These are phyloP conservation scores for Blastobotrys serpentis DNA, from an alignment of 1,139 yeast genomes.

Conservation along the genomic window DNA sequence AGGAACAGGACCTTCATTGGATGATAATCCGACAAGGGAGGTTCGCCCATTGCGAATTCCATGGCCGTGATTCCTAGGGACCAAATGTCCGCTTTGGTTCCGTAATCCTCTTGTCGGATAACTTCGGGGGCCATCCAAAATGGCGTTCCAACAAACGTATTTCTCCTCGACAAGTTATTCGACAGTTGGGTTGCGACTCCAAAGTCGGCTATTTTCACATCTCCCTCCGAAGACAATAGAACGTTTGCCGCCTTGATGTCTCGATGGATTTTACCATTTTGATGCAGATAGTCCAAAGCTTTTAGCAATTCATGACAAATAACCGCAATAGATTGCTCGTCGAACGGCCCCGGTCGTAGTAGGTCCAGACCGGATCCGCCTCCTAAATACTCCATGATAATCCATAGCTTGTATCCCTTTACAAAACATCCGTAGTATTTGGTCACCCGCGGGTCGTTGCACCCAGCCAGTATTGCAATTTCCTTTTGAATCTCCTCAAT, in stretches of 20 bases:
- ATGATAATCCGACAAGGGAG: conserved; percentile 70
- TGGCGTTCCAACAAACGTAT: conserved; percentile 97
- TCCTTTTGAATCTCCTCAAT: conserved; percentile 78
- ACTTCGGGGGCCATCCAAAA: conserved; percentile 99
- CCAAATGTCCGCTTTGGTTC: conserved; percentile 92
- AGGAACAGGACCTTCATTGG: conserved; percentile 77
- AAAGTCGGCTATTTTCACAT: conserved; percentile 92
- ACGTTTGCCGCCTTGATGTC: conserved; percentile 87
- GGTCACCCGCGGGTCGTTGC: conserved; percentile 69
- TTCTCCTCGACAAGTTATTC: conserved; percentile 69
- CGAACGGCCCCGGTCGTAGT: conserved; percentile 57
- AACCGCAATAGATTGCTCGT: conserved; percentile 56
- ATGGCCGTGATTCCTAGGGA: conserved; percentile 89
- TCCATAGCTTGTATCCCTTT: conserved; percentile 77
- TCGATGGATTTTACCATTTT: conserved; percentile 78
- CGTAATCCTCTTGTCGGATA: conserved; percentile 81
- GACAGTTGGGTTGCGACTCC: conserved; percentile 91
- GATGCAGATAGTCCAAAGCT: conserved; percentile 71
- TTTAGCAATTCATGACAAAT: conserved; percentile 56
- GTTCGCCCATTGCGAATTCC: conserved; percentile 79
- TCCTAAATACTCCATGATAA: conserved; percentile 70
- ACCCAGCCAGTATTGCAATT: conserved; percentile 71
- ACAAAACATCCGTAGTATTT: conserved; percentile 79
- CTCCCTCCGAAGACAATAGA: conserved; percentile 62
- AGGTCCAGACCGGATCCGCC: conserved; percentile 79